phyloP scores from a whole-genome alignment of 768 basidiomycete species.

The Suillus americanus region DNA sequence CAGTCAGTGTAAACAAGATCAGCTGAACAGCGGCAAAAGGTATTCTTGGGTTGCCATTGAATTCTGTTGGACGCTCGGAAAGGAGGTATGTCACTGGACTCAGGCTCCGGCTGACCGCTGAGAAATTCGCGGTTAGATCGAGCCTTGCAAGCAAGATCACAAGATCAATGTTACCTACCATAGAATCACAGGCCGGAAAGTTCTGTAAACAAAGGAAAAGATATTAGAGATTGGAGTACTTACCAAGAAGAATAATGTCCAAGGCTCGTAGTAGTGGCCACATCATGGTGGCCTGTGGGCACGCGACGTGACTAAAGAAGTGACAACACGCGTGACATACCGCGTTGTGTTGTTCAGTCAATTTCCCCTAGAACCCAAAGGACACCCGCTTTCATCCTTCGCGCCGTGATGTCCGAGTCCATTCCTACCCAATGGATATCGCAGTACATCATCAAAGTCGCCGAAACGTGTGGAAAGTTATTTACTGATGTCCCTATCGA shows the following conservation, averaged over 20 bases:
- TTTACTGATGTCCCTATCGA: constrained; percentile 22
- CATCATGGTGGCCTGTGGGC: too few species aligned
- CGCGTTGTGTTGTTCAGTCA: constrained; percentile 6
- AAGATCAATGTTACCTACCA: not conserved
- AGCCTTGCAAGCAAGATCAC: not conserved
- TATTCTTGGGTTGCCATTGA: not conserved
- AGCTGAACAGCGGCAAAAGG: constrained; percentile 1
- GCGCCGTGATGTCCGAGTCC: constrained; percentile 35
- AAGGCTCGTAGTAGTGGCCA: too few species aligned
- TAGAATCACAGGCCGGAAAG: not conserved
- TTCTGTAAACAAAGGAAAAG: not conserved
- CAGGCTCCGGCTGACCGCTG: not conserved
- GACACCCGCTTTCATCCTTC: not conserved
- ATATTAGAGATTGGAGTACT: not conserved
- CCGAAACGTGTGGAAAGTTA: constrained; percentile 52
- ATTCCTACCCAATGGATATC: constrained; percentile 55
- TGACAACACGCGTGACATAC: constrained; percentile 9
- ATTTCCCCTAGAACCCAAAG: not conserved
- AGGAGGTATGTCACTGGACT: not conserved
- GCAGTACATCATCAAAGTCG: constrained; percentile 48
- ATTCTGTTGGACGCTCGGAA: not conserved
- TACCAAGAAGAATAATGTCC: not conserved
- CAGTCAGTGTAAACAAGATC: not conserved
- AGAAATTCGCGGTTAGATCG: not conserved
- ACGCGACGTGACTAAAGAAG: not conserved